Percentiles rank a stretch among this genome's conserved stretches.
Evolutionary conservation across 805 yeast genomes (phyloP).

Genomic region (Saturnispora gosingensis): DNA sequence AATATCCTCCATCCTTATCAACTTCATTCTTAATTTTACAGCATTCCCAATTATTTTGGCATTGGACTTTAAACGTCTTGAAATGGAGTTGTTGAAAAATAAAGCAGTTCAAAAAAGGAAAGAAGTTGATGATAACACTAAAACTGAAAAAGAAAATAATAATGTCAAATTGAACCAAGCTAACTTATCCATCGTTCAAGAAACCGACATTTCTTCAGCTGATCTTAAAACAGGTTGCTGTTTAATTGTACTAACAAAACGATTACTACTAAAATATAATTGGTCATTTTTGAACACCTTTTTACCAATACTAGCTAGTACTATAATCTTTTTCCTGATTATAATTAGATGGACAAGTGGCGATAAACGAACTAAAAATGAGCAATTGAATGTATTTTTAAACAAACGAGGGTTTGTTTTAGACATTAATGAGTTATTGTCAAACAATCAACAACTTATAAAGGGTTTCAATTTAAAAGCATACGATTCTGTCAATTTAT

Average conservation of each 20-base stretch:
- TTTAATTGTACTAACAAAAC: constrained; percentile 20
- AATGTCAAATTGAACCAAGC: not conserved
- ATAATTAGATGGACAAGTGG: constrained; percentile 30
- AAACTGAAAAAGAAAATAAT: not conserved
- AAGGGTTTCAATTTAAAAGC: not conserved
- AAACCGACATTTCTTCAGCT: not conserved
- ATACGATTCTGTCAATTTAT: not conserved
- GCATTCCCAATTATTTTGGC: constrained; percentile 57
- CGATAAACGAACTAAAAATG: not conserved
- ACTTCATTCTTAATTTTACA: constrained; percentile 53
- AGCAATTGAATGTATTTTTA: constrained; percentile 17
- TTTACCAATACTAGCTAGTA: constrained; percentile 23
- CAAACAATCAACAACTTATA: not conserved
- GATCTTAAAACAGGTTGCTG: constrained; percentile 7
- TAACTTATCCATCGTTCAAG: not conserved
- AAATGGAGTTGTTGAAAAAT: constrained; percentile 25
- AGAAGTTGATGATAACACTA: not conserved
- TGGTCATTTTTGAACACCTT: constrained; percentile 31
- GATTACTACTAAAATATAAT: constrained; percentile 26
- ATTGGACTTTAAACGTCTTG: constrained; percentile 57
- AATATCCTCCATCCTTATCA: constrained; percentile 41
- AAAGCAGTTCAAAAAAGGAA: constrained; percentile 29
- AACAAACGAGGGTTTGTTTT: constrained; percentile 25
- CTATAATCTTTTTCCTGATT: constrained; percentile 22
- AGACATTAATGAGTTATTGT: constrained; percentile 15